Evolutionary conservation across 2,329 filamentous ascomycete species (phyloP).

Genomic region (Mollisia scopiformis): DNA sequence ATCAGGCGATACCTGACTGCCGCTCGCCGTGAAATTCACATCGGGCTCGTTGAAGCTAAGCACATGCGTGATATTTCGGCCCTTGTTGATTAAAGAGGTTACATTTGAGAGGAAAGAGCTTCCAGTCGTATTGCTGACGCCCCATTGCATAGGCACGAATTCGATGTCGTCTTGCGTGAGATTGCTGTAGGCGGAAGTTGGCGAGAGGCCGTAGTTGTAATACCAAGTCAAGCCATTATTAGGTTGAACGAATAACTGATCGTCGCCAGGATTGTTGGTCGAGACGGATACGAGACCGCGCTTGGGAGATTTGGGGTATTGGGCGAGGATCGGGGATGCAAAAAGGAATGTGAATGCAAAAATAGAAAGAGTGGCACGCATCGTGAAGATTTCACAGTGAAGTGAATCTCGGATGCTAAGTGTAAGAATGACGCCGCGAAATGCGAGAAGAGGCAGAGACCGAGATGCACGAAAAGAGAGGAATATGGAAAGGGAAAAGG

Average conservation of each 20-base stretch:
- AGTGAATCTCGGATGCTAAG: not conserved
- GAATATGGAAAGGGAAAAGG: not conserved
- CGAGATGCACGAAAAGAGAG: not conserved
- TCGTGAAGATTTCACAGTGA: conserved; percentile 7
- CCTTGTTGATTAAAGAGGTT: conserved; percentile 53
- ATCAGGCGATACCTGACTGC: conserved; percentile 61
- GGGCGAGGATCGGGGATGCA: conserved; percentile 8
- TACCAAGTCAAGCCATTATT: conserved; percentile 75
- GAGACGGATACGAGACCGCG: conserved; percentile 75
- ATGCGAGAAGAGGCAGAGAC: not conserved
- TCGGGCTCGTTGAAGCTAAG: conserved; percentile 83
- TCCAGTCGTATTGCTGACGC: conserved; percentile 52
- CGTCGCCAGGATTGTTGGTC: conserved; percentile 57
- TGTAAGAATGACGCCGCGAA: not conserved
- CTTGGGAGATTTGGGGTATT: conserved; percentile 51
- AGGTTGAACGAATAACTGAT: conserved; percentile 62
- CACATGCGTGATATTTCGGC: conserved; percentile 65
- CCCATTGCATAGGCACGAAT: conserved; percentile 85
- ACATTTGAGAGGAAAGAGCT: conserved; percentile 65
- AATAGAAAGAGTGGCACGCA: conserved; percentile 5
- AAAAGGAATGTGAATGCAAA: conserved; percentile 7
- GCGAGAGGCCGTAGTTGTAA: conserved; percentile 72
- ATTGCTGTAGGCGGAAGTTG: conserved; percentile 54
- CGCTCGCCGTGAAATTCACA: conserved; percentile 46
- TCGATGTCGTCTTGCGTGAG: conserved; percentile 60